Base-by-base conservation (phyloP, 1,284 basidiomycete species). In the Tremellales sp. region DNA sequence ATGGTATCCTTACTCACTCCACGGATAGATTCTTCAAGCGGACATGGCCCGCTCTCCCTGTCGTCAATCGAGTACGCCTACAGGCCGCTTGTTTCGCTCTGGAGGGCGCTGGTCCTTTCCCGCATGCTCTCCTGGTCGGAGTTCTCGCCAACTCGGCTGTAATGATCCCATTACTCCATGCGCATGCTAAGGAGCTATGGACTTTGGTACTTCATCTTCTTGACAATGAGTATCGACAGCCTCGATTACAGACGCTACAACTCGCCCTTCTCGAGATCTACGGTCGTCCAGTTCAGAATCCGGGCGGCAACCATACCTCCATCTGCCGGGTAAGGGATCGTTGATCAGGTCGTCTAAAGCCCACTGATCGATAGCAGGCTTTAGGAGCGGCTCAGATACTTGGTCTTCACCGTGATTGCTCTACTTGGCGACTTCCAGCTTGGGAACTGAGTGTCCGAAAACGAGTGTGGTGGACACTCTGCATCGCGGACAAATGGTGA, bases 361-460 rank as follows among this genome's bases (percentile, higher is more conserved):
- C n/a, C n/a, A n/a, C n/a, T n/a, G n/a, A n/a, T n/a, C n/a, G n/a
- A n/a, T n/a, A n/a, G 19, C 36, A 63, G 58, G 61, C 64, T 1
- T 56, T 62, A 6, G 68, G 69, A 2, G 61, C 64, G 3, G 69
- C 65, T 2, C 64, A 68, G 18, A 48, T 71, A 3, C 55, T 71
- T 2, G 69, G 69, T 10, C 57, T 71, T n/a, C 69, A 71, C 44
- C 53, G 65, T 2, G 68, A 73, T 26, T 60, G 60, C 4, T 55
- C 64, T 1, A 50, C 60, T 3, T 73, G 71, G 71, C 51, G 52
- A 3, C 43, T 73, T 19, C 71, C 71, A 0, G 27, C 39, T n/a
- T 73, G 71, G 71, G 71, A 73, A 46, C 45, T 56, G 4, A 55
- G 49, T n/a, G 34, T 70, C 3, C 56, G 71, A 14, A 67, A 56